Evolutionary conservation across 129 eudicot species (phyloP).

Genomic region (Chrysanthemum seticuspe): DNA sequence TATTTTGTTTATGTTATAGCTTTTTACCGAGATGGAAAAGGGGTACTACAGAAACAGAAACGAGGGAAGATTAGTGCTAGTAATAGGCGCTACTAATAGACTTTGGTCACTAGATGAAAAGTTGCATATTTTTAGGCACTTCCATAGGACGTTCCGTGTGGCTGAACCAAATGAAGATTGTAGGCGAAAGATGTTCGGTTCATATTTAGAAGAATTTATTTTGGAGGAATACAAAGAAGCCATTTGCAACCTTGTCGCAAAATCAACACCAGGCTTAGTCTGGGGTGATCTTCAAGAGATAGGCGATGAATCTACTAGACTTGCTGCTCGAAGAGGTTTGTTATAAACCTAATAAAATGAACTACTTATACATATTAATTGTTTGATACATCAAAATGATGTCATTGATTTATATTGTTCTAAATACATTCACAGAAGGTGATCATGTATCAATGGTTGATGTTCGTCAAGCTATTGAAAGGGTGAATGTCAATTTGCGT

Average conservation of each 20-base stretch:
- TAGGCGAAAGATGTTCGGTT: neutral
- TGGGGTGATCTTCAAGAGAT: neutral
- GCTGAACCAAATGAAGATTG: neutral
- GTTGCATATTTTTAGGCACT: neutral
- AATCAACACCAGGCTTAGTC: neutral
- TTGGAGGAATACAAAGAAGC: neutral
- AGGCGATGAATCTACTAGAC: neutral
- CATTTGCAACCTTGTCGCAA: neutral
- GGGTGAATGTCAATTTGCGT: no score
- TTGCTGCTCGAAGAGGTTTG: neutral
- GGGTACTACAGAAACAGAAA: neutral
- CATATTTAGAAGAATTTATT: neutral
- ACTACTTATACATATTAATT: neutral
- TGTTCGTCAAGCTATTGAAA: neutral
- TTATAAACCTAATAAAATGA: neutral
- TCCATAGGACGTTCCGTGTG: neutral
- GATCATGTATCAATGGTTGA: neutral
- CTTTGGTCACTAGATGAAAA: neutral
- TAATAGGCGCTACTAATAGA: neutral
- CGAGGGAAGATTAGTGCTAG: neutral
- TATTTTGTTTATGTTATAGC: neutral
- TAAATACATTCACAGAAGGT: neutral
- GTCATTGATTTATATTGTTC: neutral
- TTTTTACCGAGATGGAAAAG: neutral
- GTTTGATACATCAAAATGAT: neutral